Percentiles rank a stretch among this genome's conserved stretches.
These are phyloP conservation scores for Geopyxis carbonaria DNA, from an alignment of 495 filamentous ascomycete species.

Conservation along the genomic window DNA sequence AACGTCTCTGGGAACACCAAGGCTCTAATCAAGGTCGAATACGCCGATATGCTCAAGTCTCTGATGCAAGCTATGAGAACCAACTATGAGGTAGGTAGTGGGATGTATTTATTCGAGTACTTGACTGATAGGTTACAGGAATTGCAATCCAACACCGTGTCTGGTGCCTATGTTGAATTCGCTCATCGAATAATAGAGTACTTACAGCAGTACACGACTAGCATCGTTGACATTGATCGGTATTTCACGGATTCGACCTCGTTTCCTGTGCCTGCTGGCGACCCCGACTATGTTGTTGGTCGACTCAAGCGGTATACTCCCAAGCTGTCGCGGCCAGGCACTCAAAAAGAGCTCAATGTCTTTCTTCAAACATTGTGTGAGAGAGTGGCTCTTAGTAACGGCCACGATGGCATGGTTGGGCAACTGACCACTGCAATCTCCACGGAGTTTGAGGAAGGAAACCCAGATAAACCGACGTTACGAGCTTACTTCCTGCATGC, in stretches of 20 bases:
- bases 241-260: slow-evolving; percentile 51
- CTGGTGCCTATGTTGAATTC: slow-evolving; percentile 42
- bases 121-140: slow-evolving; percentile 7
- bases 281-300: slow-evolving; percentile 54
- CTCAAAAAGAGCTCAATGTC: slow-evolving; percentile 38
- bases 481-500: slow-evolving; percentile 39
- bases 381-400: slow-evolving; percentile 42
- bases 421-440: slow-evolving; percentile 42
- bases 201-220: slow-evolving; percentile 47
- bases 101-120: slow-evolving; percentile 31
- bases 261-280: slow-evolving; percentile 47
- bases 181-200: slow-evolving; percentile 46
- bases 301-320: slow-evolving; percentile 46
- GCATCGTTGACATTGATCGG: slow-evolving; percentile 43
- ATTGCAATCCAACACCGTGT: slow-evolving; percentile 10
- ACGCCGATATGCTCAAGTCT: slow-evolving; percentile 36
- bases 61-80: slow-evolving; percentile 53
- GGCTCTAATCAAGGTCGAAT: slow-evolving; percentile 33
- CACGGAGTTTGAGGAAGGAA: slow-evolving; percentile 33
- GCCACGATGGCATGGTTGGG: slow-evolving; percentile 40
- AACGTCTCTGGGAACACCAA: slow-evolving; percentile 26
- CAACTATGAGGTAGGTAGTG: slow-evolving; percentile 50
- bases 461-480: slow-evolving; percentile 32
- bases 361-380: slow-evolving; percentile 51
- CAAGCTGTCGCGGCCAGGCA: slow-evolving; percentile 35